Conservation (phyloP, 2,329 filamentous ascomycete genomes). For the Colletotrichum brevisporum region DNA sequence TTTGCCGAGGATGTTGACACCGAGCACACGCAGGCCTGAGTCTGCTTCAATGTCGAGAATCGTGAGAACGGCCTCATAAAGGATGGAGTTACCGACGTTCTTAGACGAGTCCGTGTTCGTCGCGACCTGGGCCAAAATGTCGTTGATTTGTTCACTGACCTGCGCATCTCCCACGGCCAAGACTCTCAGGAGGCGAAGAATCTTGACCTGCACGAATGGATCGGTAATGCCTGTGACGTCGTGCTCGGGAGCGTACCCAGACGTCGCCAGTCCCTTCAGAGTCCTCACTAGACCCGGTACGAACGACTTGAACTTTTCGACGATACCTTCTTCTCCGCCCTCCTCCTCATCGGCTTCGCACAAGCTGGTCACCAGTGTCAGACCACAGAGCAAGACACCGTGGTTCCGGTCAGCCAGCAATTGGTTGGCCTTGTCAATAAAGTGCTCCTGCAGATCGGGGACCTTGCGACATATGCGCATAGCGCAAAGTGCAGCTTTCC, state of each 20-base stretch:
- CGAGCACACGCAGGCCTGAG: slow-evolving; percentile 91
- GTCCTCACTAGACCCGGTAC: slow-evolving; percentile 90
- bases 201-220: slow-evolving; percentile 97
- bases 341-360: slow-evolving; percentile 96
- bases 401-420: slow-evolving; percentile 95
- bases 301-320: slow-evolving; percentile 91
- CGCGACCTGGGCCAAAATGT: slow-evolving; percentile 96
- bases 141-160: slow-evolving; percentile 97
- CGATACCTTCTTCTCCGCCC: slow-evolving; percentile 88
- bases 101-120: slow-evolving; percentile 99
- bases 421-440: slow-evolving; percentile 91
- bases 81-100: slow-evolving; percentile 97
- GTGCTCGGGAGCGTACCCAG: slow-evolving; percentile 96
- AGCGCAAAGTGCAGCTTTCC: slow-evolving; percentile 97
- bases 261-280: slow-evolving; percentile 91
- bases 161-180: slow-evolving; percentile 88
- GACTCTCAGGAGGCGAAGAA: slow-evolving; percentile 87
- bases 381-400: slow-evolving; percentile 90
- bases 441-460: slow-evolving; percentile 96
- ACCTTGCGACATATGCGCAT: slow-evolving; percentile 99
- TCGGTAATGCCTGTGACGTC: slow-evolving; percentile 99
- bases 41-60: slow-evolving; percentile 99
- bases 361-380: slow-evolving; percentile 91
- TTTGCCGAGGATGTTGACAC: slow-evolving; percentile 98
- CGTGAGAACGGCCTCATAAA: slow-evolving; percentile 96